Evolutionary conservation across 1,284 basidiomycete species (phyloP), one percentile per base, ranked within the genome.

Genomic region (Malassezia brasiliensis): DNA sequence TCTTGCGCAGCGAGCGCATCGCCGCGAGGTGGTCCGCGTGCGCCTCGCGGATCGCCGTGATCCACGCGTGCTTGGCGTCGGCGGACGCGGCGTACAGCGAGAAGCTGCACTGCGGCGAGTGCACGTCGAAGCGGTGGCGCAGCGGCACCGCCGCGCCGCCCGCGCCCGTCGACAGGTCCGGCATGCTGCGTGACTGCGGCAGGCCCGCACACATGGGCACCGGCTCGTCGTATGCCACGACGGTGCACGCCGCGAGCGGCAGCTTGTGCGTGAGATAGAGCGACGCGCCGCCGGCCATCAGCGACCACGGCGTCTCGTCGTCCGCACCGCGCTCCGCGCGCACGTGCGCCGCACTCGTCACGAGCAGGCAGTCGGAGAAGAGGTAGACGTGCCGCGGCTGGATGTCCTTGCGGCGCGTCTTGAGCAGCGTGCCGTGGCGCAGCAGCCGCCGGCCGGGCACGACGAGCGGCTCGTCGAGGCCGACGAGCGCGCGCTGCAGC

Each of bases 291-390:
- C 62, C 60, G 32, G 52, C 50, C 11, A 67, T 50, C 4, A 61
- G 63, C 20, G 58, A 57, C 37, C 56, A 59, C n/a, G 62, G 52
- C 40, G 60, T 58, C n/a, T n/a, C n/a, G n/a, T n/a, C n/a, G n/a
- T n/a, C n/a, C n/a, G n/a, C n/a, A n/a, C n/a, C n/a, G n/a, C n/a
- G n/a, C n/a, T 19, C 37, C 1, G 14, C n/a, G 2, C 9, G 12
- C 31, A 22, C 22, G 15, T 28, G 20, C 15, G 30, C 36, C 88
- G 79, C 5, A 34, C 52, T 60, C 57, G 70, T 68, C 19, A 73
- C 68, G 11, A 74, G 55, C 40, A 74, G 47, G 41, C 68, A 73
- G 53, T 74, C 72, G 45, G 67, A 67, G 48, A 74, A 74, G 20
- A 74, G 65, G 59, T 70, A 71, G 41, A 73, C 68, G 35, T 67